phyloP scores from a whole-genome alignment of 2,329 filamentous ascomycete species.

The Septoria petroselini region DNA sequence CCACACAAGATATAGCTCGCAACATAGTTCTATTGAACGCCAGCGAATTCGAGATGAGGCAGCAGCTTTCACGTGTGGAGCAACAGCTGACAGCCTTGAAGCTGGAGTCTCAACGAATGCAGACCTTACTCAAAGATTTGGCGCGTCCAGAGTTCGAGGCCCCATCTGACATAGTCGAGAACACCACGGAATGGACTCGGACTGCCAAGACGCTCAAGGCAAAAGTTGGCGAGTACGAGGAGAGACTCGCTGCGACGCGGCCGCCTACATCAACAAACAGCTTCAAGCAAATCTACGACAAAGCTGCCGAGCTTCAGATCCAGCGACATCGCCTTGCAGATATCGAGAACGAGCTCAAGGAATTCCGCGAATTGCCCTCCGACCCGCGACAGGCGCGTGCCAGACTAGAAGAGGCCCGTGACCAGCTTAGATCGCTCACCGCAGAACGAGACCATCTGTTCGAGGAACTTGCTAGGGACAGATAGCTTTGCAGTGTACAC shows the following conservation, averaged over 20 bases:
- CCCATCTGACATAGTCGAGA: conserved; percentile 58
- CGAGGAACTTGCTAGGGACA: conserved; percentile 59
- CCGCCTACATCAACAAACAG: conserved; percentile 42
- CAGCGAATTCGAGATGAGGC: conserved; percentile 29
- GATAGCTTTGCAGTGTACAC: too few species aligned
- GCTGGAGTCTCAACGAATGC: conserved; percentile 26
- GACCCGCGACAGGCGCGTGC: conserved; percentile 65
- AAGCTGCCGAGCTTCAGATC: conserved; percentile 58
- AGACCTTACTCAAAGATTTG: conserved; percentile 27
- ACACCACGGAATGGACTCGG: conserved; percentile 71
- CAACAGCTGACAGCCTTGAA: conserved; percentile 30
- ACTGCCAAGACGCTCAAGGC: conserved; percentile 54
- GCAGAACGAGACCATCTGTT: conserved; percentile 69
- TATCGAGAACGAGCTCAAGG: conserved; percentile 60
- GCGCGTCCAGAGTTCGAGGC: conserved; percentile 39
- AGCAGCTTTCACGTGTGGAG: conserved; percentile 30
- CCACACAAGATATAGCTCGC: conserved; percentile 30
- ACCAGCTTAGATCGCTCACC: conserved; percentile 60
- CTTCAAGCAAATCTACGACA: conserved; percentile 57
- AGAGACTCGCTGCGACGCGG: conserved; percentile 34
- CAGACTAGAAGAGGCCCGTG: conserved; percentile 66
- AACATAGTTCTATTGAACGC: conserved; percentile 20
- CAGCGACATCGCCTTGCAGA: conserved; percentile 58
- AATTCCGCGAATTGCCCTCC: conserved; percentile 69
- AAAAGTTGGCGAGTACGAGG: conserved; percentile 65